Evolutionary conservation across 345 rosid genomes (phyloP).

Genomic region (Leavenworthia alabamica): DNA sequence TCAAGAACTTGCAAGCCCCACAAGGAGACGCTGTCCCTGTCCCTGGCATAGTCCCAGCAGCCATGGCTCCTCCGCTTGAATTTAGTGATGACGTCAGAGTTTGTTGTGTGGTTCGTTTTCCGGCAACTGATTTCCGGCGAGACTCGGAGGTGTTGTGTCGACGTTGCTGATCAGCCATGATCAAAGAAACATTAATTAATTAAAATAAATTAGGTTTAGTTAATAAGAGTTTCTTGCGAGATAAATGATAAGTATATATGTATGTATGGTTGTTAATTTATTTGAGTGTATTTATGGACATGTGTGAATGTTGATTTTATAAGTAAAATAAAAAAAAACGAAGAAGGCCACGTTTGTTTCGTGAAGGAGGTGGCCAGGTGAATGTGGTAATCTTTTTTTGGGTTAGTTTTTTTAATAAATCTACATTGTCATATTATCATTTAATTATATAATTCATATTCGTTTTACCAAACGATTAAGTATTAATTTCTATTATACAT

Average conservation of each 20-base stretch:
- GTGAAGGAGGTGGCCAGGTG: constrained; percentile 66
- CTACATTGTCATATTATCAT: too few species aligned
- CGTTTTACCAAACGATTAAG: too few species aligned
- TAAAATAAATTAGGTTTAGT: constrained; percentile 2
- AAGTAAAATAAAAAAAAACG: constrained; percentile 37
- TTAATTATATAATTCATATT: too few species aligned
- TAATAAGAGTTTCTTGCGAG: constrained; percentile 17
- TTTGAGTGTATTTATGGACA: background rate
- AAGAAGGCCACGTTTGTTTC: constrained; percentile 65
- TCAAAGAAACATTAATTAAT: constrained; percentile 1
- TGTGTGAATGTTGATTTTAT: constrained; percentile 29
- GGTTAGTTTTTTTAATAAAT: too few species aligned
- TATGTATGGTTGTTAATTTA: background rate
- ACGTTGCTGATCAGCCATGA: constrained; percentile 49
- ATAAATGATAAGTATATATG: constrained; percentile 1
- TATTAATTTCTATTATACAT: background rate
- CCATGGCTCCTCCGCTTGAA: constrained; percentile 19
- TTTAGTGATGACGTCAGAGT: constrained; percentile 8
- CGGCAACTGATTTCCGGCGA: constrained; percentile 37
- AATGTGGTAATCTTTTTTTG: constrained; percentile 42
- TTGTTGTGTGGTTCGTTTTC: constrained; percentile 23
- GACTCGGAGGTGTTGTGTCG: constrained; percentile 37
- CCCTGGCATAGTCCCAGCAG: constrained; percentile 13
- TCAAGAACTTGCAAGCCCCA: constrained; percentile 94
- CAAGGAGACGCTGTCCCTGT: constrained; percentile 54